Evolutionary conservation across 148 eudicot genomes (phyloP).

Genomic region (Vaccinium vitisidaea): DNA sequence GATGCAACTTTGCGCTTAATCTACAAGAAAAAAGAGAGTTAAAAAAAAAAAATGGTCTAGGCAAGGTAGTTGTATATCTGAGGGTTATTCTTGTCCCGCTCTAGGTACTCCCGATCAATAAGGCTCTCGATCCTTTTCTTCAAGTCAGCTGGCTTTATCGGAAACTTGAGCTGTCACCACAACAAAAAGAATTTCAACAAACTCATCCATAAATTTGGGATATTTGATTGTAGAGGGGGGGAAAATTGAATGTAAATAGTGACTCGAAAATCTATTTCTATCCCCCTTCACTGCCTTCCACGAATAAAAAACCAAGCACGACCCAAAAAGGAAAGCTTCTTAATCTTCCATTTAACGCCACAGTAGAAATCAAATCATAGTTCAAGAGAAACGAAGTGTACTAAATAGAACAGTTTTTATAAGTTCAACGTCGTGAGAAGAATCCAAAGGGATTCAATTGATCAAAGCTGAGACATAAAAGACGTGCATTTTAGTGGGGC

Average conservation of each 20-base stretch:
- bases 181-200: conserved; percentile 7
- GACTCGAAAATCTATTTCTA: not conserved
- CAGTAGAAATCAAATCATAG: not conserved
- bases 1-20: conserved; percentile 14
- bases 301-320: not conserved
- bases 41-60: conserved; percentile 21
- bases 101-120: conserved; percentile 91
- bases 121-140: conserved; percentile 98
- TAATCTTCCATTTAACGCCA: not conserved
- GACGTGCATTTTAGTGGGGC: not conserved
- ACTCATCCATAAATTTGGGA: not conserved
- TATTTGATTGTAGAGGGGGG: not conserved
- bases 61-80: conserved; percentile 98
- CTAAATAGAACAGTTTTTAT: not conserved
- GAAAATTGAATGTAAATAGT: no score
- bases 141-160: conserved; percentile 93
- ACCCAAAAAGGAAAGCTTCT: not conserved
- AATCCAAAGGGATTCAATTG: not conserved
- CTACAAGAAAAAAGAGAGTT: conserved; percentile 17
- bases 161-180: conserved; percentile 79
- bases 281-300: not conserved
- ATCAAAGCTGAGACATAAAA: not conserved
- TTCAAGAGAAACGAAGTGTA: not conserved
- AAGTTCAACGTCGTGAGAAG: not conserved
- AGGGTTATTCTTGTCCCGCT: conserved; percentile 92